Percentiles rank a stretch among this genome's conserved stretches.
These are phyloP conservation scores for Paracorniculantispora psalliotae DNA, from an alignment of 2,329 filamentous ascomycete genomes.

Conservation along the genomic window DNA sequence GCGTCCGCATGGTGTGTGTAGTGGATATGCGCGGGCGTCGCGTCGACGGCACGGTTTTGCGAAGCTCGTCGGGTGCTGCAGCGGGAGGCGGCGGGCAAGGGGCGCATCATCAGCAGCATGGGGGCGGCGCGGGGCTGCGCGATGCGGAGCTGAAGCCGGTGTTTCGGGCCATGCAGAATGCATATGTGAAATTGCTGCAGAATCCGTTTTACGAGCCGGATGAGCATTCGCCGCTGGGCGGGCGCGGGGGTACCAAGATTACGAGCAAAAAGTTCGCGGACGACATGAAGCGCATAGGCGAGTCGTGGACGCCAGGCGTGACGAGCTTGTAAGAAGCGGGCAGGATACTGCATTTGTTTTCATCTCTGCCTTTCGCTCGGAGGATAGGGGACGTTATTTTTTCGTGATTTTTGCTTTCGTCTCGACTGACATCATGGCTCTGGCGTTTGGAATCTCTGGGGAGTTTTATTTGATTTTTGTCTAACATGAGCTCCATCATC, in stretches of 20 bases:
- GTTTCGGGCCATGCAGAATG: constrained; percentile 87
- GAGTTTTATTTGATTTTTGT: not conserved
- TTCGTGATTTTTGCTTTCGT: not conserved
- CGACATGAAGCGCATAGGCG: constrained; percentile 82
- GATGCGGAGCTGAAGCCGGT: constrained; percentile 88
- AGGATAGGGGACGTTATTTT: too few relatives aligned
- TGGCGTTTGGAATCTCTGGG: not conserved
- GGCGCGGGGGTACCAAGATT: constrained; percentile 62
- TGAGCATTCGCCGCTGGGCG: constrained; percentile 61
- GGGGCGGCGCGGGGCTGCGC: constrained; percentile 59
- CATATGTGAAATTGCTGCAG: constrained; percentile 81
- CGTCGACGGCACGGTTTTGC: constrained; percentile 30
- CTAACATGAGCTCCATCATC: not conserved
- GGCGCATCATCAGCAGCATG: not conserved
- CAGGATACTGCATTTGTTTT: not conserved
- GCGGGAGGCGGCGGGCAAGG: constrained; percentile 19
- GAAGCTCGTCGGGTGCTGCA: constrained; percentile 3
- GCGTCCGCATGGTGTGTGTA: constrained; percentile 82
- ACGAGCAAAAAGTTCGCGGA: constrained; percentile 73
- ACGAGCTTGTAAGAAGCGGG: constrained; percentile 44
- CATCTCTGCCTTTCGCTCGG: too few relatives aligned
- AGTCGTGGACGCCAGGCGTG: constrained; percentile 74
- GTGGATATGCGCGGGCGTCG: constrained; percentile 81
- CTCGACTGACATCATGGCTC: not conserved
- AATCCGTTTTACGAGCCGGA: constrained; percentile 95